Base-by-base conservation (phyloP, 2,329 filamentous ascomycete genomes). In the Talaromyces sp. region DNA sequence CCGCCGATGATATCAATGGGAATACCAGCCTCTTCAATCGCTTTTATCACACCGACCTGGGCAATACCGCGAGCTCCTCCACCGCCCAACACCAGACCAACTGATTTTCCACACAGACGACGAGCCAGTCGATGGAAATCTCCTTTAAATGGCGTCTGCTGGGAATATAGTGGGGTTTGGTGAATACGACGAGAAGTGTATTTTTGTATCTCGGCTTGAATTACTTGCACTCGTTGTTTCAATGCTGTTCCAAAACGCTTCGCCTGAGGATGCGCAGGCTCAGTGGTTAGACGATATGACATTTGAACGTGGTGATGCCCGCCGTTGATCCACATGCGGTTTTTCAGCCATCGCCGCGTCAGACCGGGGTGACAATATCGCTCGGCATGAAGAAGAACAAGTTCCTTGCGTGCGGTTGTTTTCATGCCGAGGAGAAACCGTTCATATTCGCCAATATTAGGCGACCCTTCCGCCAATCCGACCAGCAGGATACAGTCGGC, bases 221-320 rank as follows among this genome's bases (percentile, higher is more conserved):
- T 75, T 6, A 95, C 92, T 73, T 99, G 93, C 5, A 99, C 95
- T 38, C 93, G 82, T 70, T 97, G 90, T 73, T 97, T 98, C 62
- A 99, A 78, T 0, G 89, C 91, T 4, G 89, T 89, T 0, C 93
- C 92, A 17, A 96, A 88, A 56, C 89, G 88, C 67, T 91, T 91
- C 1, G 86, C 83, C 14, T 87, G 87, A 21, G 88, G 84, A 68
- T 92, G 88, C 0, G 89, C 85, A 2, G 92, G 90, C 65, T 96
- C 88, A 1, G 88, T 80, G 52, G 89, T 88, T 3, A 88, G 83
- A 43, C 89, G 86, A 73, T 95, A 93, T 0, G 89, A 84, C 95
- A 99, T 98, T 69, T 99, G 95, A 13, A 99, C 90, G 67, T 99
- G 95, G 70, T 96, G 95, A 72, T 99, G 96, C 5, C 93, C 93